A percentile compares a stretch with the other conserved stretches of the same genome.
These are phyloP conservation scores for Jamesozyma hellenica DNA, from an alignment of 805 yeast genomes.

Conservation along the genomic window DNA sequence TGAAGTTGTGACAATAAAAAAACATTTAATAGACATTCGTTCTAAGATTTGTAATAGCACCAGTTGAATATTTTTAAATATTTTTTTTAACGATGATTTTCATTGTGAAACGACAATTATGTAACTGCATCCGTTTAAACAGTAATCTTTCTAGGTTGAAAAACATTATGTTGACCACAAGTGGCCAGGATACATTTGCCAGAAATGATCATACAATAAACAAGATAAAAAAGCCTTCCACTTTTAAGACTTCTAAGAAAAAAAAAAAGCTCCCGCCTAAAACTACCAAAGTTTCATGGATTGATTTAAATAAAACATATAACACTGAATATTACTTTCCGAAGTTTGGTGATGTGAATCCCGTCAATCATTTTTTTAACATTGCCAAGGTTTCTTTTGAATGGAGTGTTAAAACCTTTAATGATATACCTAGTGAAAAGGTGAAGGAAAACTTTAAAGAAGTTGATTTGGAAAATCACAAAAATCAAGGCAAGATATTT, in stretches of 20 bases:
- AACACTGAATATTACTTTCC: slow-evolving; percentile 15
- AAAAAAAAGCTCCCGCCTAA: background rate
- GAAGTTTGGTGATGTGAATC: slow-evolving; percentile 14
- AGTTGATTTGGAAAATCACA: slow-evolving; percentile 8
- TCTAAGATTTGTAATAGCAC: too few relatives aligned
- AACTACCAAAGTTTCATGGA: slow-evolving; percentile 5
- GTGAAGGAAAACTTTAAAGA: slow-evolving; percentile 6
- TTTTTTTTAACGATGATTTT: too few relatives aligned
- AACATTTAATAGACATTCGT: too few relatives aligned
- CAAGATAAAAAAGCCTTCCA: background rate
- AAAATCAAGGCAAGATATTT: slow-evolving; percentile 13
- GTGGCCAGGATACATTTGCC: background rate
- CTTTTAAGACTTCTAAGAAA: background rate
- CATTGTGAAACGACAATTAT: too few relatives aligned
- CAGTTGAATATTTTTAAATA: too few relatives aligned
- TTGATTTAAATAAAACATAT: slow-evolving; percentile 7
- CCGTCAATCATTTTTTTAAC: slow-evolving; percentile 37
- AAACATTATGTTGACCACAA: background rate
- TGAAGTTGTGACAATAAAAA: too few relatives aligned
- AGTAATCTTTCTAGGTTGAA: background rate
- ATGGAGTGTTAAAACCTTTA: slow-evolving; percentile 48
- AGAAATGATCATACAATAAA: background rate
- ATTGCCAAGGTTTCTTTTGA: slow-evolving; percentile 39
- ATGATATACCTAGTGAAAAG: slow-evolving; percentile 41
- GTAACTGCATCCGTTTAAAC: background rate